phyloP scores from a whole-genome alignment of 495 filamentous ascomycete species.

The Beverwykella pulmonaria region DNA sequence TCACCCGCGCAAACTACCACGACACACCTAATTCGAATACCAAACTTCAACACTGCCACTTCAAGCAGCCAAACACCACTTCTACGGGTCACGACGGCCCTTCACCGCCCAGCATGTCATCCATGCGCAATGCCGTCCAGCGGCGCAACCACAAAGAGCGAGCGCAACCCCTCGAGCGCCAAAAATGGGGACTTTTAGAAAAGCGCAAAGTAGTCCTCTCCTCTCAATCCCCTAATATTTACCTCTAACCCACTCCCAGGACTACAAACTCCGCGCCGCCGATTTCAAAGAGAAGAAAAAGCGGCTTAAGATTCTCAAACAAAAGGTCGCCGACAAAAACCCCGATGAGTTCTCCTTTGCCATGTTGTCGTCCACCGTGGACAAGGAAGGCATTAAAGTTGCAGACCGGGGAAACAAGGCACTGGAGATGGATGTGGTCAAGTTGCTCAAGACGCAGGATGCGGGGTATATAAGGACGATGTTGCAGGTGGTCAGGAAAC shows the following conservation, averaged over 20 bases:
- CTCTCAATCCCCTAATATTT: conserved; percentile 29
- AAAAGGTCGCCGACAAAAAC: conserved; percentile 84
- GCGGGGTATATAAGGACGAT: conserved; percentile 79
- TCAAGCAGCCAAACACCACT: no score
- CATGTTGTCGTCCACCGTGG: conserved; percentile 72
- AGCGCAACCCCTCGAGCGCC: conserved; percentile 78
- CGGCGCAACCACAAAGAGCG: conserved; percentile 82
- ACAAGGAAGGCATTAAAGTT: conserved; percentile 64
- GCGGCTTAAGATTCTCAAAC: conserved; percentile 73
- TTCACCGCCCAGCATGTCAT: conserved; percentile 37
- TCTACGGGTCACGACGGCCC: neutral
- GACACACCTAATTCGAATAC: no score
- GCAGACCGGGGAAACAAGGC: conserved; percentile 56
- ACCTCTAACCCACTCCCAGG: conserved; percentile 55
- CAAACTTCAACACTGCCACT: no score
- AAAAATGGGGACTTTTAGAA: conserved; percentile 82
- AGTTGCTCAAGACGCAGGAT: conserved; percentile 95
- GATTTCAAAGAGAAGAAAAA: conserved; percentile 86
- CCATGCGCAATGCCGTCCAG: conserved; percentile 79
- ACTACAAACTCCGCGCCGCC: conserved; percentile 87
- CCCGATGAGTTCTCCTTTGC: conserved; percentile 96
- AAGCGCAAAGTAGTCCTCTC: conserved; percentile 70
- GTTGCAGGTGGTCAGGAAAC: conserved; percentile 59
- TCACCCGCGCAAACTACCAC: no score
- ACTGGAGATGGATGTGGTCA: conserved; percentile 69